Evolutionary conservation across 2,329 filamentous ascomycete genomes (phyloP).

Genomic region (Teratosphaeria nubilosa): DNA sequence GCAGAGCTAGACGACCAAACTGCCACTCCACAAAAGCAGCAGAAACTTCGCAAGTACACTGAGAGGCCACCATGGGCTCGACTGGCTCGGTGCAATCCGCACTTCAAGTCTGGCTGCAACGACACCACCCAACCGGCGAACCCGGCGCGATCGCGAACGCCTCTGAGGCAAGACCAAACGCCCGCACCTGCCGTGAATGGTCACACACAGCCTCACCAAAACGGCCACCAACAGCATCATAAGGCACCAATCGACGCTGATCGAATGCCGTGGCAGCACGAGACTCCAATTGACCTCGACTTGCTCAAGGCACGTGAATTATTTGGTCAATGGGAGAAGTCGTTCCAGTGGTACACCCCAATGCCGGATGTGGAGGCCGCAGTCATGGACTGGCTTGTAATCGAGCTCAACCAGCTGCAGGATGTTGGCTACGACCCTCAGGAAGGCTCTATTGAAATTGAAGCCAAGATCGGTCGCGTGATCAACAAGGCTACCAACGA

Average conservation of each 20-base stretch:
- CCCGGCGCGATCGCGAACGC: neutral
- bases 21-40: constrained; percentile 13
- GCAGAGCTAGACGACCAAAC: constrained; percentile 7
- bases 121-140: neutral
- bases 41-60: constrained; percentile 18
- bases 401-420: constrained; percentile 20
- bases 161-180: neutral
- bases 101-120: constrained; percentile 5
- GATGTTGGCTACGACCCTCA: constrained; percentile 49
- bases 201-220: constrained; percentile 2
- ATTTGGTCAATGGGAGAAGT: constrained; percentile 23
- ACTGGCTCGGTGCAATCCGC: constrained; percentile 21
- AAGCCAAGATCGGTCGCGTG: constrained; percentile 82
- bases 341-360: constrained; percentile 17
- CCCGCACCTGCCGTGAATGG: constrained; percentile 1
- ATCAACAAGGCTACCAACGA: constrained; percentile 62
- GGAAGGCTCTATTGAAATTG: constrained; percentile 75
- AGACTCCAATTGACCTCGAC: constrained; percentile 16
- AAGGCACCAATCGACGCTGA: neutral
- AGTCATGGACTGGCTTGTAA: constrained; percentile 20
- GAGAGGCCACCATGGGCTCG: constrained; percentile 25
- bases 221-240: neutral
- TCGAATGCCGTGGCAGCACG: constrained; percentile 6
- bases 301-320: constrained; percentile 15
- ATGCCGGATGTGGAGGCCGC: constrained; percentile 13